Evolutionary conservation across 1,284 basidiomycete species (phyloP).

Genomic region (Leccinum pachyderme): DNA sequence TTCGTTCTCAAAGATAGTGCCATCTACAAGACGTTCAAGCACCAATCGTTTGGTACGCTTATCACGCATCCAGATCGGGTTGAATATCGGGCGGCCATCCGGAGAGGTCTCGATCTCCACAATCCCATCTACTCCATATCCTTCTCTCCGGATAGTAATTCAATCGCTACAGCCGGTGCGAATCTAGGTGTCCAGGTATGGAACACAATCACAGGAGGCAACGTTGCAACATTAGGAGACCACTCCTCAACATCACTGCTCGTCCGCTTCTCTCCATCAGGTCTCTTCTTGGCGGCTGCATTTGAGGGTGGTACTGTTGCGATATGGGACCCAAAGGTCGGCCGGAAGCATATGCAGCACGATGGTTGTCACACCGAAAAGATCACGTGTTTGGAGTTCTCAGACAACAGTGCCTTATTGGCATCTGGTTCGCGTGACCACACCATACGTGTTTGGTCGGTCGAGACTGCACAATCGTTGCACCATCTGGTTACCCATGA

Average conservation of each 20-base stretch:
- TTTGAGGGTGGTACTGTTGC: conserved; percentile 16
- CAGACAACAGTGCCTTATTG: conserved; percentile 16
- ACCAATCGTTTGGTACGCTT: conserved; percentile 11
- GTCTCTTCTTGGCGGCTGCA: conserved; percentile 19
- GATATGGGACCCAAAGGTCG: conserved; percentile 27
- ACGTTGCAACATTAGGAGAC: conserved; percentile 23
- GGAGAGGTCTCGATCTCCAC: conserved; percentile 2
- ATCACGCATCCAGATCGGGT: neutral
- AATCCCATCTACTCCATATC: conserved; percentile 12
- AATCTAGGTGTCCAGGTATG: conserved; percentile 26
- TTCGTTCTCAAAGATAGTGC: neutral
- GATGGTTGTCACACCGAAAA: conserved; percentile 13
- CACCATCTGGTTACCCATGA: conserved; percentile 16
- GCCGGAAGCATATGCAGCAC: conserved; percentile 22
- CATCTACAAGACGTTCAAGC: conserved; percentile 13
- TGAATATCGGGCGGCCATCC: neutral
- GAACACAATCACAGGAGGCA: conserved; percentile 19
- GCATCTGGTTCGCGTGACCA: conserved; percentile 25
- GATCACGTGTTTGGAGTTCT: conserved; percentile 25
- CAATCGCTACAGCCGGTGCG: conserved; percentile 18
- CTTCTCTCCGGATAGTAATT: conserved; percentile 16
- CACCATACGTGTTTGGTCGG: conserved; percentile 22
- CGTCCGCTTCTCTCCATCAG: conserved; percentile 28
- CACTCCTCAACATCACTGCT: conserved; percentile 10
- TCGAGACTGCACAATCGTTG: conserved; percentile 11